Conservation (phyloP, 768 basidiomycete genomes). For the Tylopilus plumbeoviolaceoides region DNA sequence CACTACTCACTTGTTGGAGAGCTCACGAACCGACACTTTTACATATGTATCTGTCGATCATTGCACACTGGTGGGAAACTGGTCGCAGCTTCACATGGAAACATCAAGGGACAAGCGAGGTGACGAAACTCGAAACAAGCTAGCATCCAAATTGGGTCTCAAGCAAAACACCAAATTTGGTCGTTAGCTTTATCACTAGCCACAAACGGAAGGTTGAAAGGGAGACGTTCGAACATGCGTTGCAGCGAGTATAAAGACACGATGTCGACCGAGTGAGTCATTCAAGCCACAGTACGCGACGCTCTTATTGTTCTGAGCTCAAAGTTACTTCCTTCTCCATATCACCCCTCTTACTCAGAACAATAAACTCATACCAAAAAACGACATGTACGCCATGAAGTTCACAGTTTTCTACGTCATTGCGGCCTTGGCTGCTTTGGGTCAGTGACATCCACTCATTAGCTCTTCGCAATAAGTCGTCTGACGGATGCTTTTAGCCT, state of each 20-base stretch:
- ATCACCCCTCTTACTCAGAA: constrained; percentile 10
- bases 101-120: not conserved
- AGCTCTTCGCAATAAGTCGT: not conserved
- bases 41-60: not conserved
- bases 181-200: constrained; percentile 14
- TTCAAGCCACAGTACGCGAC: constrained; percentile 14
- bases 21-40: constrained; percentile 13
- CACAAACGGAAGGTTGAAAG: constrained; percentile 28
- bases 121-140: constrained; percentile 19
- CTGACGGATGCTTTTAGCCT: constrained; percentile 17
- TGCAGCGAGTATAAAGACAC: constrained; percentile 24
- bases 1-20: not conserved
- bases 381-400: constrained; percentile 25
- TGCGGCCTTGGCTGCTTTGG: constrained; percentile 21
- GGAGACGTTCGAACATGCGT: constrained; percentile 1
- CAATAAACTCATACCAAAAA: constrained; percentile 29
- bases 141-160: constrained; percentile 25
- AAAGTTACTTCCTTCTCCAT: not conserved
- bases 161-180: constrained; percentile 23
- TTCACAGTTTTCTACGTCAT: constrained; percentile 29
- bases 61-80: constrained; percentile 1
- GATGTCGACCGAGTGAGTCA: constrained; percentile 9
- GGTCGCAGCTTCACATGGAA: not conserved
- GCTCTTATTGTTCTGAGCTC: constrained; percentile 31
- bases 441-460: constrained; percentile 11